Evolutionary conservation across 139 green algal species (phyloP).

Genomic region (Micractinium sp.): DNA sequence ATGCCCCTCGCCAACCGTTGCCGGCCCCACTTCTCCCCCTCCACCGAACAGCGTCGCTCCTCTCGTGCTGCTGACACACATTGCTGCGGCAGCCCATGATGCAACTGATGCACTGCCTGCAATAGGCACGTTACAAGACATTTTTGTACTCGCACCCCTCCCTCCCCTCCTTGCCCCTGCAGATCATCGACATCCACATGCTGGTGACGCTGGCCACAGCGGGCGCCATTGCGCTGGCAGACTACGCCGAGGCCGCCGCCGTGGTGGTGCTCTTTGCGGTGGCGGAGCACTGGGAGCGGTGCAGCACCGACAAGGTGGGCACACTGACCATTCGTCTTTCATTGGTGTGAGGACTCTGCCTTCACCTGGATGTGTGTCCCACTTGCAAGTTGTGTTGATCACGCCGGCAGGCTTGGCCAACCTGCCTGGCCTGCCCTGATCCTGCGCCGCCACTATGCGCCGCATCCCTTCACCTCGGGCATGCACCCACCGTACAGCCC

Average conservation of each 20-base stretch:
- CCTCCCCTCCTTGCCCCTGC: background rate
- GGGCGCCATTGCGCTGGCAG: slow-evolving; percentile 54
- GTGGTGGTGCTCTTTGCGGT: slow-evolving; percentile 73
- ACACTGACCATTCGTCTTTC: too few relatives aligned
- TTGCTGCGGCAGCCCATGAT: too few relatives aligned
- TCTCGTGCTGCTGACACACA: background rate
- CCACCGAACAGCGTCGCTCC: background rate
- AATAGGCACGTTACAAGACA: background rate
- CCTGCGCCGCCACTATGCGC: too few relatives aligned
- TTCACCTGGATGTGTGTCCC: too few relatives aligned
- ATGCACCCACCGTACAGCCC: background rate
- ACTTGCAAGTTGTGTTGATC: too few relatives aligned
- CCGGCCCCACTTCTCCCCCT: too few relatives aligned
- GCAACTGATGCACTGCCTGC: too few relatives aligned
- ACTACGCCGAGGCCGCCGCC: slow-evolving; percentile 66
- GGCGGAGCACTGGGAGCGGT: slow-evolving; percentile 46
- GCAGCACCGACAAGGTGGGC: slow-evolving; percentile 17
- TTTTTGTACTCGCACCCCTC: background rate
- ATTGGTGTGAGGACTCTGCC: too few relatives aligned
- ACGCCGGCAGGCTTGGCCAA: too few relatives aligned
- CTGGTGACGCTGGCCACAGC: slow-evolving; percentile 58
- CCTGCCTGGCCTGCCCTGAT: too few relatives aligned
- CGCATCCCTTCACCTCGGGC: too few relatives aligned
- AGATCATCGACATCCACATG: slow-evolving; percentile 67
- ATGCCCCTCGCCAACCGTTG: too few relatives aligned